Evolutionary conservation across 345 rosid species (phyloP), one percentile per base, ranked within the genome.

Genomic region (Raphanus sativus): DNA sequence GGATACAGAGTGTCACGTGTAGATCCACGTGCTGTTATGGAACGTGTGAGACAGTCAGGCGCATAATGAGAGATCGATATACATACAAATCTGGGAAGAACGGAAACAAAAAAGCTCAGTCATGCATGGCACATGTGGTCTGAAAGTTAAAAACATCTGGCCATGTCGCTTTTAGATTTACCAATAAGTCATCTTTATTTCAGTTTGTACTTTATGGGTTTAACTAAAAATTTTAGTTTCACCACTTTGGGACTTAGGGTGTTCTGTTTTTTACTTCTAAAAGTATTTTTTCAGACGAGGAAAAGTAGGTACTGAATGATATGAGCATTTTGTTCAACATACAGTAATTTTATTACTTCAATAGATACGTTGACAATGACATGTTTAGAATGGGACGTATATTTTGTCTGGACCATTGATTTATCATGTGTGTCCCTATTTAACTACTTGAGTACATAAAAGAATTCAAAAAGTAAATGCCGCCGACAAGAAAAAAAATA

Each of bases 61-160:
- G 15, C 58, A 52, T 2, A 15, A 52, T 52, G 24, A 52, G 58
- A 52, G 58, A 52, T 7, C 15, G 1, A 16, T 52, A 52, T 5
- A 52, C 24, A 16, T 16, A 16, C 58, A n/a, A 15, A 52, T 52
- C 58, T 52, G 58, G 5, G 58, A 15, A 52, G 58, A 52, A 15
- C 15, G 58, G 2, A 59, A 68, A 70, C 70, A 52, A 77, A 52
- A 77, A 48, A 76, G 15, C 71, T 64, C 66, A 64, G 71, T 63
- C 73, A 77, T 56, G 72, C 67, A 64, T 76, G 81, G 65, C 67
- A 71, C 81, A 72, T 78, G 81, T 73, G 69, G 77, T 73, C 73
- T 48, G 64, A 45, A 66, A 66, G 73, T 45, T 42, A 66, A 32
- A 62, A 78, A 29, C 62, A 71, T n/a, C 81, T 77, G 76, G 67